Percentiles rank a stretch among this genome's conserved stretches.
These are phyloP conservation scores for Ceriops tagal DNA, from an alignment of 345 rosid genomes.

Conservation along the genomic window DNA sequence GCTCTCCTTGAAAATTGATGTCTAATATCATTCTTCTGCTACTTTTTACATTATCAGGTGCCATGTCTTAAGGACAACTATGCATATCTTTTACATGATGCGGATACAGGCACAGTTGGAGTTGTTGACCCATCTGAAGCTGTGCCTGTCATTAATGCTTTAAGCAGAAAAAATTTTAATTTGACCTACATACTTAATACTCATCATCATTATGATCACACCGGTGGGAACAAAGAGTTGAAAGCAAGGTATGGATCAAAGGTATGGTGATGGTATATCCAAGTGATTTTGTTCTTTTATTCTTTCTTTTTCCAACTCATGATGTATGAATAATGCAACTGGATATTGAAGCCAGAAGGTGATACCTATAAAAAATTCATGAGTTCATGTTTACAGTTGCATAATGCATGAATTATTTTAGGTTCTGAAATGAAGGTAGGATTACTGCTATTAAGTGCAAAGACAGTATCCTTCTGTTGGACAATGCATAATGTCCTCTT, in stretches of 20 bases:
- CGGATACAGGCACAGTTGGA: constrained; percentile 95
- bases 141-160: constrained; percentile 75
- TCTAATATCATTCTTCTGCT: neutral
- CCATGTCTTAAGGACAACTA: constrained; percentile 86
- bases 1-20: neutral
- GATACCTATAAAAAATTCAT: neutral
- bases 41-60: constrained; percentile 49
- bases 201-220: constrained; percentile 90
- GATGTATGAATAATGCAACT: neutral
- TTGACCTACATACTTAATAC: constrained; percentile 92
- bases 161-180: constrained; percentile 72
- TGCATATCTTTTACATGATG: constrained; percentile 90
- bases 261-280: constrained; percentile 49
- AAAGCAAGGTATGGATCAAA: constrained; percentile 97
- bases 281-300: constrained; percentile 1
- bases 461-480: too few relatives aligned
- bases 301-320: neutral
- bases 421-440: neutral
- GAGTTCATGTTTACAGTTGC: neutral
- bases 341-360: neutral
- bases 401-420: neutral
- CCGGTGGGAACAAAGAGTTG: constrained; percentile 85
- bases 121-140: constrained; percentile 99
- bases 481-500: neutral
- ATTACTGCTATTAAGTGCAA: too few relatives aligned